Evolutionary conservation across 2,329 filamentous ascomycete genomes (phyloP), one percentile per base, ranked within the genome.

Genomic region (Talaromyces atroroseus): DNA sequence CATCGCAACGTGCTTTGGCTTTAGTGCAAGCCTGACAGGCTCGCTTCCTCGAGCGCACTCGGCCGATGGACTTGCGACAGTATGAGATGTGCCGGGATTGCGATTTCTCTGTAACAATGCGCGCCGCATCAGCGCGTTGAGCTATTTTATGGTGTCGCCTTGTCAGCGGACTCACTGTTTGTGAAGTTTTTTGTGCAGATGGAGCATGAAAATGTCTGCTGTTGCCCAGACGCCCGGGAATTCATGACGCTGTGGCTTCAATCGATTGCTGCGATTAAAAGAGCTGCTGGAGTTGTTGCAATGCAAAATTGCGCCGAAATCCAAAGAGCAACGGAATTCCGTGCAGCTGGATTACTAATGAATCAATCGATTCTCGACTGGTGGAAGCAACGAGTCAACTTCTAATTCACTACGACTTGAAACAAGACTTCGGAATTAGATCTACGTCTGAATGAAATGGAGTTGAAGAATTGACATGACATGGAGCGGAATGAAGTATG

Each of bases 1-100:
- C 34, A 49, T 54, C 52, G 36, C 52, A 54, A 29, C 52, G 52
- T 21, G 52, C 52, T 38, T 54, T 54, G 23, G 52, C 52, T 54
- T 54, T 54, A 11, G 52, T 54, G 18, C 52, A 54, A 34, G 52
- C 45, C 12, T 46, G 52, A 42, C 52, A 54, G 20, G 52, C 52
- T 49, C 52, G 52, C 24, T 54, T 54, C 24, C 52, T 42, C 29
- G 52, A 54, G 5, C 52, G 45, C 23, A 49, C 23, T 24, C 52
- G 52, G 20, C 52, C 52, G 23, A 54, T 54, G 10, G 52, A 36
- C 23, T 49, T 54, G 23, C 34, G 34, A 38, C 52, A 54, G n/a
- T 54, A 54, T 32, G 52, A 48, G 16, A 44, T 54, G 14, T 54
- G 52, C 4, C 52, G 44, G 4, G 44, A 23, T 10, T 49, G 18